Conservation (phyloP, 805 yeast genomes). For the Nakazawaea holstii region DNA sequence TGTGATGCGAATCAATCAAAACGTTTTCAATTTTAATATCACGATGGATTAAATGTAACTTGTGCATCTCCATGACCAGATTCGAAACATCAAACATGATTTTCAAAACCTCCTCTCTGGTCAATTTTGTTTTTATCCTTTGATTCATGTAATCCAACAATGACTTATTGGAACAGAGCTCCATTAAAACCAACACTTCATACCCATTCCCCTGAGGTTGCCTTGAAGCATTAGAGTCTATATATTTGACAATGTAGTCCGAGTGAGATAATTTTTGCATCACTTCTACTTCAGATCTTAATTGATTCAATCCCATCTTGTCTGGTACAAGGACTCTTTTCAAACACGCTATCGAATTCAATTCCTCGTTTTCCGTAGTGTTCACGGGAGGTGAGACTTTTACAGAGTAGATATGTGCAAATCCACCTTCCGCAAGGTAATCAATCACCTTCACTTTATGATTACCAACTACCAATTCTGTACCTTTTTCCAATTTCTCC, state of each 20-base stretch:
- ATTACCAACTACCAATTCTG: constrained; percentile 34
- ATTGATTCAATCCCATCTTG: constrained; percentile 57
- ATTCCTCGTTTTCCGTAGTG: constrained; percentile 26
- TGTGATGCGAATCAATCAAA: constrained; percentile 60
- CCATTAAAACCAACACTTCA: constrained; percentile 91
- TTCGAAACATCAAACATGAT: constrained; percentile 78
- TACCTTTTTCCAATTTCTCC: constrained; percentile 30
- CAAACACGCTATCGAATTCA: constrained; percentile 45
- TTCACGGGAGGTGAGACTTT: constrained; percentile 43
- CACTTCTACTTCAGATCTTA: constrained; percentile 73
- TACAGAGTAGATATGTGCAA: constrained; percentile 74
- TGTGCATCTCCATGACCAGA: constrained; percentile 86
- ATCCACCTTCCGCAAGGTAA: constrained; percentile 49
- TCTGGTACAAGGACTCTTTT: constrained; percentile 72
- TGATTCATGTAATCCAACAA: constrained; percentile 89
- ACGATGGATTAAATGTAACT: constrained; percentile 73
- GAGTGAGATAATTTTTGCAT: constrained; percentile 61
- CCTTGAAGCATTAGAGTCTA: constrained; percentile 73
- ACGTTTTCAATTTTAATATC: constrained; percentile 96
- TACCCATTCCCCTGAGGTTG: constrained; percentile 48
- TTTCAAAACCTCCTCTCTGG: constrained; percentile 70
- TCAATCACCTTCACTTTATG: constrained; percentile 29
- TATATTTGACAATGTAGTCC: constrained; percentile 59
- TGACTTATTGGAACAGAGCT: constrained; percentile 81
- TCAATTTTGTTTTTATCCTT: constrained; percentile 70